Conservation (phyloP, 139 green algal species). For the Haematococcus lacustris region DNA sequence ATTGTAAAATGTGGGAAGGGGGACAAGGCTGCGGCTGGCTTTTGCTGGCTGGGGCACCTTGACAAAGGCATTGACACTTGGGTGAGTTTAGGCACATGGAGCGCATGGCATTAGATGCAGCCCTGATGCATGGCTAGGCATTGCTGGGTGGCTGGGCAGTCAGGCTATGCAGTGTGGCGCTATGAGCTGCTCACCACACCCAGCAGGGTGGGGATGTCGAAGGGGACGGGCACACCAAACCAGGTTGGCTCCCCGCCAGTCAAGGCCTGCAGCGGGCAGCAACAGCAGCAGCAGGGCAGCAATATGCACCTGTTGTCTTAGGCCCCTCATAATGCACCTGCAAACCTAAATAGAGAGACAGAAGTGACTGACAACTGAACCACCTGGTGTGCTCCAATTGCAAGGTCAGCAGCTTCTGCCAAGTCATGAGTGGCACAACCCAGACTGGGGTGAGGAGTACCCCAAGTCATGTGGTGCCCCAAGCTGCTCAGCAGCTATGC, state of each 20-base stretch:
- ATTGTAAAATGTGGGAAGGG: too few relatives aligned
- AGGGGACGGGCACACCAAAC: slow-evolving; percentile 68
- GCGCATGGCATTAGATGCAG: too few relatives aligned
- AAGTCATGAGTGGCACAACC: background rate
- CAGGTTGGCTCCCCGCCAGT: slow-evolving; percentile 67
- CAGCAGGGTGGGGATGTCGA: slow-evolving; percentile 71
- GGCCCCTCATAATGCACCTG: background rate
- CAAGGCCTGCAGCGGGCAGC: slow-evolving; percentile 60
- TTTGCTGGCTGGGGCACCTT: too few relatives aligned
- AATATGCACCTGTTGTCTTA: background rate
- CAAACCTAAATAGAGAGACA: background rate
- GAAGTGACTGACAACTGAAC: background rate
- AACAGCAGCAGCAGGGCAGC: background rate
- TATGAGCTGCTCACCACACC: slow-evolving; percentile 49
- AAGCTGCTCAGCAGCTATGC: too few relatives aligned
- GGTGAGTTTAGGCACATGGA: too few relatives aligned
- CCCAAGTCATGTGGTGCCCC: background rate
- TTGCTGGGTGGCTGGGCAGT: too few relatives aligned
- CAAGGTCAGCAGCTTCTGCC: background rate
- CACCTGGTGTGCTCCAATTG: too few relatives aligned
- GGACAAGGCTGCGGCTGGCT: too few relatives aligned
- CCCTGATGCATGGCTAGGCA: too few relatives aligned
- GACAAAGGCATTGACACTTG: too few relatives aligned
- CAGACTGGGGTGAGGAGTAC: background rate
- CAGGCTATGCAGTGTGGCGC: too few relatives aligned